Evolutionary conservation across 148 eudicot species (phyloP).

Genomic region (Chenopodium quinoa): DNA sequence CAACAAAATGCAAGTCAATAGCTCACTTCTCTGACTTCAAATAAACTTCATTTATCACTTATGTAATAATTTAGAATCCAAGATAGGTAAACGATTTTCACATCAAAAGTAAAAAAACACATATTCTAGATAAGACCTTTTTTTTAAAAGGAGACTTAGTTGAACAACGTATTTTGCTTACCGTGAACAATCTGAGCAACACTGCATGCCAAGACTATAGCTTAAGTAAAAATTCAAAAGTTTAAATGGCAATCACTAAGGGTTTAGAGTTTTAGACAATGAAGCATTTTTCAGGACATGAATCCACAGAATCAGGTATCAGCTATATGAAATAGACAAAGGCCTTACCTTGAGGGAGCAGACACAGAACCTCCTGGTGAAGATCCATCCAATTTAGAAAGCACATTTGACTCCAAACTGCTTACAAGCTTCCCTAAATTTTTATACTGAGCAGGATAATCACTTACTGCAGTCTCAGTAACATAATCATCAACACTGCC

Average conservation of each 20-base stretch:
- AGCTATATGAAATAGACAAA: too few relatives aligned
- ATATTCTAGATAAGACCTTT: neutral
- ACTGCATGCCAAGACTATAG: too few relatives aligned
- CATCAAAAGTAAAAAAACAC: neutral
- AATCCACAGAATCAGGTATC: too few relatives aligned
- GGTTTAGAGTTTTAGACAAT: too few relatives aligned
- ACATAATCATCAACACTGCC: conserved; percentile 60
- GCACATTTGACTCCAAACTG: conserved; percentile 40
- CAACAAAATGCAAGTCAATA: neutral
- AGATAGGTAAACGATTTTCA: neutral
- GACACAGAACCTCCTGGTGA: conserved; percentile 19
- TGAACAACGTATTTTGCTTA: too few relatives aligned
- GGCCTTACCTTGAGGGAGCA: conserved; percentile 29
- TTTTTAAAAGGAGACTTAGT: too few relatives aligned
- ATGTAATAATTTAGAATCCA: neutral
- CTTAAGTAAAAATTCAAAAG: too few relatives aligned
- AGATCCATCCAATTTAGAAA: conserved; percentile 46
- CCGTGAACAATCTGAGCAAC: too few relatives aligned
- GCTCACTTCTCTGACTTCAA: neutral
- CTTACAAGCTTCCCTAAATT: conserved; percentile 66
- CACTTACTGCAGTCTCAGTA: conserved; percentile 39
- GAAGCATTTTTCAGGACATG: too few relatives aligned
- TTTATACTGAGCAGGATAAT: conserved; percentile 64
- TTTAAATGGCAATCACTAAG: too few relatives aligned
- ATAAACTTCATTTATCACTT: neutral